Conservation (phyloP, 2,329 filamentous ascomycete species). For the Gnomoniopsis sp. region DNA sequence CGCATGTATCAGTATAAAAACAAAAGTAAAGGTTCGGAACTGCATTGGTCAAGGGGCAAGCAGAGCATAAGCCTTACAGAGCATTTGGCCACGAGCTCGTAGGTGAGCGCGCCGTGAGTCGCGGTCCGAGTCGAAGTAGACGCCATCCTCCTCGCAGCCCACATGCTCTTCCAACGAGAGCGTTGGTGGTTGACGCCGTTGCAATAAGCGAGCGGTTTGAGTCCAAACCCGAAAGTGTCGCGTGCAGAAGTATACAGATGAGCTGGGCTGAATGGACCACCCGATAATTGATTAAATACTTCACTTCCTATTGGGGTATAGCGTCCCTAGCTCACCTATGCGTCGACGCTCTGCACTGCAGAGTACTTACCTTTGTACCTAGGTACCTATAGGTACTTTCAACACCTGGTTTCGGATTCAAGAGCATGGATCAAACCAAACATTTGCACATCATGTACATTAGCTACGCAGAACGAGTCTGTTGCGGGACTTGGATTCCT, state of each 20-base stretch:
- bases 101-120: slow-evolving; percentile 28
- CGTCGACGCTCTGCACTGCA: too few species aligned
- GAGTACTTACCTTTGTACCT: too few species aligned
- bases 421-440: too few species aligned
- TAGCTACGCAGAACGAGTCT: too few species aligned
- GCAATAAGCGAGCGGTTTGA: not conserved
- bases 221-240: not conserved
- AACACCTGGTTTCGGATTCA: too few species aligned
- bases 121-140: slow-evolving; percentile 20
- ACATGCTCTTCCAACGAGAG: slow-evolving; percentile 9
- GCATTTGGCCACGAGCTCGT: slow-evolving; percentile 28
- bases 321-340: not conserved
- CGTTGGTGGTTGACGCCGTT: not conserved
- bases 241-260: not conserved
- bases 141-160: slow-evolving; percentile 25
- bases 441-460: too few species aligned
- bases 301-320: not conserved
- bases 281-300: not conserved
- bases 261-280: not conserved
- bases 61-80: slow-evolving; percentile 55
- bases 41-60: not conserved
- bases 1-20: slow-evolving; percentile 4
- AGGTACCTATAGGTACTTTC: too few species aligned
- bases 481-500: too few species aligned
- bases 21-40: slow-evolving; percentile 11